Evolutionary conservation across 495 filamentous ascomycete species (phyloP), one percentile per base, ranked within the genome.

Genomic region (Rostrohypoxylon terebratum): DNA sequence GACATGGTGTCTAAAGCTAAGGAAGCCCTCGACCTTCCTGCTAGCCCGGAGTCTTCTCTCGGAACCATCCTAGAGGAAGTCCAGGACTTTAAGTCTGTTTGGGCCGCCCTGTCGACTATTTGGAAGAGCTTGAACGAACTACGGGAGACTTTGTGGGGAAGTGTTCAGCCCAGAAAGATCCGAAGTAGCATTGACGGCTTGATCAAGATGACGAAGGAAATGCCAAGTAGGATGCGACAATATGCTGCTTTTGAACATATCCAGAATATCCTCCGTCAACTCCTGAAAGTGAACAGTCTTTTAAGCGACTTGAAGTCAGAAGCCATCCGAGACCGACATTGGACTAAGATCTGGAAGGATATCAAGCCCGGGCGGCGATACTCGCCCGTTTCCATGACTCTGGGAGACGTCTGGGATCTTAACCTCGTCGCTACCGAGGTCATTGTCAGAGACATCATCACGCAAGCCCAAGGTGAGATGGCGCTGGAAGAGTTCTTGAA

Each of bases 191-290:
- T 99, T 54, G 96, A 99, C 76, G 89, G 90, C 38, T 86, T 98
- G 31, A 92, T 98, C 77, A 97, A 97, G 82, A 96, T 97, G 91
- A 97, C 94, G 51, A 99, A 97, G 83, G 94, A 98, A 66, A 99
- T 99, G 96, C 96, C 96, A 0, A 97, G 93, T 79, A 90, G 96
- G 48, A 99, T 98, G 96, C 90, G 96, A 53, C 96, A 99, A 75
- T 99, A 99, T 79, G 96, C 96, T 69, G 96, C 96, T 11, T 99
- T 99, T 78, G 96, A 98, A 79, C 94, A 99, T 74, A 92, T 98
- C 34, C 96, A 99, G 75, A 92, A 89, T 66, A 90, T 95, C 25
- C 87, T 98, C n/a, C 92, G 93, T 8, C 88, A 93, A 72, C 84
- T 94, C 21, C 84, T 97, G 73, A 98, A 97, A 79, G 92, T 94